Evolutionary conservation across 2,329 filamentous ascomycete genomes (phyloP), one percentile per base, ranked within the genome.

Genomic region (Alternaria arbusti): DNA sequence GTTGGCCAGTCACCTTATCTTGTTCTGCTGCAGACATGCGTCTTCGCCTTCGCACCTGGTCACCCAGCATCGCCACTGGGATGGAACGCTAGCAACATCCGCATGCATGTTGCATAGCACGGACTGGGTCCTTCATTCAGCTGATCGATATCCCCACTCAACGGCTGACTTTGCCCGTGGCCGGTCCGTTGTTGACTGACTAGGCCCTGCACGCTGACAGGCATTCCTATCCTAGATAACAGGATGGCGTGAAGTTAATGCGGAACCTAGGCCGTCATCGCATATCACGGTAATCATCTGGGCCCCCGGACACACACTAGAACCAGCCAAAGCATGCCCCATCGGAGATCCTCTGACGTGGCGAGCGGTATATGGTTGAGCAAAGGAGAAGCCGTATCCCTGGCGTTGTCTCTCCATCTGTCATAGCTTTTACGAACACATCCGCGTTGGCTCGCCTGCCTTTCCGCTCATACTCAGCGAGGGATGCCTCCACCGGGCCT

Each of bases 331-430:
- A 82, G 78, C 78, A 77, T 80, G 76, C 78, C 77, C 80, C 78
- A 78, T 83, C 81, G 82, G 81, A 82, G 82, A 84, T 81, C 82
- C 80, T 82, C 82, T 84, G 82, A 85, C 83, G 83, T 85, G 83
- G 83, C 82, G 80, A 78, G 66, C 78, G 74, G 74, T 80, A 79
- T 80, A 76, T 82, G 80, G 81, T 81, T 80, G 77, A 81, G 76
- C 68, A 66, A 65, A 74, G 73, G 74, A 73, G 73, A 76, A 71
- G 63, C 73, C 70, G 75, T 75, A 73, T 74, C 74, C 73, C 74
- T 77, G 76, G 71, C 72, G 72, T 78, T 74, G 75, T 77, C 71
- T 79, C 63, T 73, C 76, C 77, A 77, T 80, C 74, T 75, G 76
- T 77, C 74, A 76, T 76, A 74, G 71, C 66, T 70, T 73, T 75